Evolutionary conservation across 1,139 yeast genomes (phyloP).

Genomic region (Yamadazyma blattariae): DNA sequence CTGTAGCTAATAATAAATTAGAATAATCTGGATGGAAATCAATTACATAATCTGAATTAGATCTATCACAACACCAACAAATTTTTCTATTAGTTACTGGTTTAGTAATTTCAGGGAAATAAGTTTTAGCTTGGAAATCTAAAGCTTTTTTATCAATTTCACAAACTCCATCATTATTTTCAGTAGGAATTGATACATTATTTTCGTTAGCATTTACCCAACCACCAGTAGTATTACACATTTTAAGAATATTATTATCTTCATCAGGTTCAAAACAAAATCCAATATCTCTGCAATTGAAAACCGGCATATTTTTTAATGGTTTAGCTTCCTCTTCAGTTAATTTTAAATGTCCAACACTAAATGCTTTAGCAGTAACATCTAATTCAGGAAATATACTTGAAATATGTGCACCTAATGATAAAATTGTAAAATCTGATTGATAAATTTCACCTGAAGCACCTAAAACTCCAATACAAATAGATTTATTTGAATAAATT

Average conservation of each 20-base stretch:
- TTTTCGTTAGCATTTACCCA: constrained; percentile 12
- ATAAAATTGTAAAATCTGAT: constrained; percentile 28
- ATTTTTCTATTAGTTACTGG: constrained; percentile 14
- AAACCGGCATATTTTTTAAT: constrained; percentile 35
- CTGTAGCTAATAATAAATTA: constrained; percentile 17
- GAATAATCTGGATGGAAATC: constrained; percentile 15
- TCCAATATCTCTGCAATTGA: constrained; percentile 33
- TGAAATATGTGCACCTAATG: constrained; percentile 38
- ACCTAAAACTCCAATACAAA: constrained; percentile 14
- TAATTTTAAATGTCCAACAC: constrained; percentile 39
- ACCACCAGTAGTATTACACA: constrained; percentile 20
- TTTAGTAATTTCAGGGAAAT: constrained; percentile 13
- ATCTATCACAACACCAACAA: constrained; percentile 22
- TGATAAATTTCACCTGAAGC: constrained; percentile 4
- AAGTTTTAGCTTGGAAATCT: constrained; percentile 9
- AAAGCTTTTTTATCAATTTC: constrained; percentile 9
- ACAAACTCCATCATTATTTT: constrained; percentile 13
- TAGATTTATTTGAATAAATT: constrained; percentile 9
- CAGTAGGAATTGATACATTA: constrained; percentile 14
- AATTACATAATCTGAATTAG: constrained; percentile 16
- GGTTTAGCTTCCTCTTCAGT: constrained; percentile 28
- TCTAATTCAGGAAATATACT: constrained; percentile 31
- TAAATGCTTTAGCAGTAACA: constrained; percentile 24
- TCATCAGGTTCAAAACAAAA: constrained; percentile 29
- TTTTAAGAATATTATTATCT: constrained; percentile 15